Base-by-base conservation (phyloP, 306 rosid genomes). In the Oemleria cerasiformis region DNA sequence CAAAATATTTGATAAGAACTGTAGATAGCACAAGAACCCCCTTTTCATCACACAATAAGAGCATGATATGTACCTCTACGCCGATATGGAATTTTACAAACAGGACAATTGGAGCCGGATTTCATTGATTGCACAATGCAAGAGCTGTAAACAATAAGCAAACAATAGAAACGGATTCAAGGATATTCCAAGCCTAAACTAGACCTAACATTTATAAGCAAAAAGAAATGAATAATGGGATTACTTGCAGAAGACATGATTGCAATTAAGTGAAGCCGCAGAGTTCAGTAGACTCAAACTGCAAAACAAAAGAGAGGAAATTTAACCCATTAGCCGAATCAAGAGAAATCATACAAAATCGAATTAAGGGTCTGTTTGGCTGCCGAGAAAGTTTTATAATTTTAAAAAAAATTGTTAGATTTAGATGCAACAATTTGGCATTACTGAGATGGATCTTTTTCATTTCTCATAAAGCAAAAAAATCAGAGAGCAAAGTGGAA, bases 191-290 rank as follows among this genome's bases (percentile, higher is more conserved):
- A 34, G 0, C n/a, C 23, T 4, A 57, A 66, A 42, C 8, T 16
- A 70, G 14, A 70, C 68, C 43, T 11, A 51, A 6, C 34, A 70
- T 54, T 6, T 3, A 25, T 3, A 49, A 15, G 17, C 57, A 36
- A 53, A 62, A 2, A 55, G 51, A 55, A 65, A 21, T 9, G 70
- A 19, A 63, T 36, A 21, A 41, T 14, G 16, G 13, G 8, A 80
- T 73, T 83, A 93, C 98, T 83, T 80, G 98, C 98, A 93, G 87
- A 93, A 93, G 17, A 87, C 82, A 78, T 90, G 98, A 58, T 90
- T 93, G 92, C 97, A 93, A 47, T 88, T 85, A 2, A 93, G 90
- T 0, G 97, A 84, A 80, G 55, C 89, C 0, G 97, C 87, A 6
- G 92, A 86, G 53, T 69, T 63, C 49, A 90, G 74, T 17, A 87